Percentiles rank a stretch among this genome's conserved stretches.
phyloP scores from a whole-genome alignment of 1,139 yeast species.

The Taiozyma sp. region DNA sequence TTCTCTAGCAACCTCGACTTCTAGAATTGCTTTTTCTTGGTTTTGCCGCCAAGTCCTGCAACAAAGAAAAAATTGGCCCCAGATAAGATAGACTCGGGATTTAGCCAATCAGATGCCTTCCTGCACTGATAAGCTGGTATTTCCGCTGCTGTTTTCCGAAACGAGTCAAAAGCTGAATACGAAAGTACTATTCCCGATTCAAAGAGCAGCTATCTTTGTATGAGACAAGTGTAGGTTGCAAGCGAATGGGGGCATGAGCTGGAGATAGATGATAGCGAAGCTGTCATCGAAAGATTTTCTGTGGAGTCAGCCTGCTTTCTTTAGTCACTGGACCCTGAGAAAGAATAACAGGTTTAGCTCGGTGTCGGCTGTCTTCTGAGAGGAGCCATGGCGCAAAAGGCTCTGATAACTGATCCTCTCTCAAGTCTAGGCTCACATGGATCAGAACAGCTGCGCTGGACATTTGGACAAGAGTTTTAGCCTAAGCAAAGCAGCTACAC shows the following conservation, averaged over 20 bases:
- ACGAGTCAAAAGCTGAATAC: not conserved
- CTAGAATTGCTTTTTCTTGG: not conserved
- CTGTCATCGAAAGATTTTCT: not conserved
- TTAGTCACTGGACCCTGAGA: not conserved
- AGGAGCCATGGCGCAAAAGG: not conserved
- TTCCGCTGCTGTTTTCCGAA: not conserved
- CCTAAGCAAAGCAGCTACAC: not conserved
- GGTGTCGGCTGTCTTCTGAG: not conserved
- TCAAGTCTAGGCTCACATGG: not conserved
- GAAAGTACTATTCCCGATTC: not conserved
- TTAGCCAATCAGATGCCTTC: constrained; percentile 1
- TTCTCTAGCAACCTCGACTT: not conserved
- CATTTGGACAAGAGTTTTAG: not conserved
- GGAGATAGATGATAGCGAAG: not conserved
- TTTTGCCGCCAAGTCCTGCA: not conserved
- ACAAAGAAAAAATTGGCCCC: not conserved
- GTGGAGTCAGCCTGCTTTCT: not conserved
- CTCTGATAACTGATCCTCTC: not conserved
- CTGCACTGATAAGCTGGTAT: not conserved
- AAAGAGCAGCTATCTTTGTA: not conserved
- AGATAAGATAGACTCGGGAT: not conserved
- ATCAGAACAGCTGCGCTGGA: not conserved
- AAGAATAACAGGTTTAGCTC: not conserved
- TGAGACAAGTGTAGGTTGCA: not conserved
- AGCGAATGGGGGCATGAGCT: not conserved